Conservation (phyloP, 495 filamentous ascomycete genomes). For the Penicillium robsamsonii region DNA sequence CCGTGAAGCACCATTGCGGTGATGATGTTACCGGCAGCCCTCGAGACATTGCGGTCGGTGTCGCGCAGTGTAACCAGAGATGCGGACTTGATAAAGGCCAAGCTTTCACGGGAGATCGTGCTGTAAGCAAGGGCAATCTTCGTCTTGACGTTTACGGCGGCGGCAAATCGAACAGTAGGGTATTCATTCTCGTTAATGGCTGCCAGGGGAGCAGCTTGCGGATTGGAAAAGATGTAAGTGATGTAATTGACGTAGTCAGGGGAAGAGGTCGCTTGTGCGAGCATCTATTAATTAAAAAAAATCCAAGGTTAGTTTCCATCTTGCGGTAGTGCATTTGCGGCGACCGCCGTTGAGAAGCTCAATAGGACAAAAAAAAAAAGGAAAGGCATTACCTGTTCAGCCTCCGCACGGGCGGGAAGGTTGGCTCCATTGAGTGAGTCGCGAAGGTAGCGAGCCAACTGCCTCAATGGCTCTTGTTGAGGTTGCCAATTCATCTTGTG, state of each 20-base stretch:
- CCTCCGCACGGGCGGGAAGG: slow-evolving; percentile 73
- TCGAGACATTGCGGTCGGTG: slow-evolving; percentile 75
- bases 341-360: slow-evolving; percentile 4
- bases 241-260: slow-evolving; percentile 98
- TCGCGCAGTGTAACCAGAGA: slow-evolving; percentile 79
- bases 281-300: slow-evolving; percentile 65
- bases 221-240: slow-evolving; percentile 79
- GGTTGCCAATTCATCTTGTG: slow-evolving; percentile 88
- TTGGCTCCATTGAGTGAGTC: slow-evolving; percentile 88
- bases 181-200: slow-evolving; percentile 58
- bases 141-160: slow-evolving; percentile 93
- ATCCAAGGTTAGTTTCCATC: slow-evolving; percentile 5
- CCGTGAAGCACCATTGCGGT: slow-evolving; percentile 88
- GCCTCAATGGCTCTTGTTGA: slow-evolving; percentile 76
- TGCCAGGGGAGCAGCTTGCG: slow-evolving; percentile 57
- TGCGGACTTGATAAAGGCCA: slow-evolving; percentile 73
- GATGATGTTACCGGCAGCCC: slow-evolving; percentile 86
- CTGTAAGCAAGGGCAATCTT: slow-evolving; percentile 72
- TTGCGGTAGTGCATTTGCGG: not conserved
- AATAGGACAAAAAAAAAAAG: slow-evolving; percentile 11
- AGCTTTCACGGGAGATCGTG: slow-evolving; percentile 64
- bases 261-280: slow-evolving; percentile 81
- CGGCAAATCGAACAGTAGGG: slow-evolving; percentile 76
- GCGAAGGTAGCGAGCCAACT: slow-evolving; percentile 83
- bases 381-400: slow-evolving; percentile 47